Evolutionary conservation across 768 basidiomycete genomes (phyloP), one percentile per base, ranked within the genome.

Genomic region (Boletus subparvulus): DNA sequence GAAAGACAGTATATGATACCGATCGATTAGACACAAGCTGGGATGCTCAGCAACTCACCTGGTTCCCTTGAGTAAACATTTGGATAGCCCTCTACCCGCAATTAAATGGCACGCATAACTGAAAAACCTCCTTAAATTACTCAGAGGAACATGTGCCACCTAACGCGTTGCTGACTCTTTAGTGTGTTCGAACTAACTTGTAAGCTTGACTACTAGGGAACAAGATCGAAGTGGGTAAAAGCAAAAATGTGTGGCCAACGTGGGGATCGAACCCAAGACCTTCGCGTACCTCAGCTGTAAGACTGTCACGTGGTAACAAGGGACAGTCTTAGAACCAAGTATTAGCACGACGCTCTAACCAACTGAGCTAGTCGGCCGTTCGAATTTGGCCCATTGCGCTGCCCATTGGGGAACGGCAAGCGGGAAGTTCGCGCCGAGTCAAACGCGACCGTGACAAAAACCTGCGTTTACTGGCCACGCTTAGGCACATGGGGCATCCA

Each of bases 331-430:
- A 1, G 13, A 39, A 35, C 51, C 8, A 53, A 59, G 61, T 70
- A 72, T 66, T 88, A 89, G 87, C 84, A 87, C 87, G 83, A 88
- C 87, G 87, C 88, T 89, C 88, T 89, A 89, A 90, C 88, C 88
- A 89, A 78, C 88, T 90, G 88, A 90, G 88, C 88, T 88, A 90
- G 85, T 83, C 87, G 86, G 87, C 87, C 87, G 0, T 47, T 28
- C 26, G 4, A 19, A n/a, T 11, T 3, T 7, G 4, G 0, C 0
- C 0, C 14, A 24, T 11, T 21, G 4, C 1, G 2, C 28, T 8
- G 3, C 8, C 6, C 45, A 47, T 47, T 6, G 0, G 28, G 28
- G 30, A 12, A 21, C 3, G 2, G 6, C 43, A 26, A 9, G 43
- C 16, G 16, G 30, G n/a, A 45, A 45, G 10, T 28, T 45, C 28